Base-by-base conservation (phyloP, 495 filamentous ascomycete species). In the Podospora sp. region DNA sequence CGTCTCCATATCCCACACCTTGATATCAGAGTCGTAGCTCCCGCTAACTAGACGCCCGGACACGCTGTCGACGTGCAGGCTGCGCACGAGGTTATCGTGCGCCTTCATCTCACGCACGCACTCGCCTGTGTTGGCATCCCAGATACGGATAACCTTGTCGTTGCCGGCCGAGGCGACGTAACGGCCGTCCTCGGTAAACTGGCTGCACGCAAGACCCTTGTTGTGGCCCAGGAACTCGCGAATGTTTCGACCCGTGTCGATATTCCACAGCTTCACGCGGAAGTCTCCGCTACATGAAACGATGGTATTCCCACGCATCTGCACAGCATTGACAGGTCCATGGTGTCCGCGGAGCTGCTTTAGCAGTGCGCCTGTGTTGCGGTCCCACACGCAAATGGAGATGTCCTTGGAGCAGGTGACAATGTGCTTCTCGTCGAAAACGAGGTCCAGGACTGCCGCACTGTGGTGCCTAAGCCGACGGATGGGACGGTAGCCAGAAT, bases 361-460 rank as follows among this genome's bases (percentile, higher is more conserved):
- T 52, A 95, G 77, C 22, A 93, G 81, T 4, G 79, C 80, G 52
- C 91, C 91, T 0, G 91, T 95, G 14, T 83, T 77, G 58, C 94
- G 91, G 70, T 97, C 91, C 95, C 95, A 99, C 21, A 98, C 87
- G 76, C 91, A 93, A 74, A 99, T 93, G 14, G 85, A 91, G 50
- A 88, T 86, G 79, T 99, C 95, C 78, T 98, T 98, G 68, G 92
- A 96, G 80, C 94, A 97, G 25, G 94, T 97, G 20, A 98, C 89
- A 68, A 99, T 97, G 79, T 95, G 90, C 60, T 90, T 87, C 62
- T 92, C 86, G 75, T 99, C 93, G 68, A 99, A 93, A 72, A 90
- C 92, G 6, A 98, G 87, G 75, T 99, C 95, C 18, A 99, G 84
- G 27, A 99, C 94, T 51, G 94, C 95, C 20, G 91, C 92, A 4